Evolutionary conservation across 2,329 filamentous ascomycete species (phyloP), one percentile per base, ranked within the genome.

Genomic region (Herpotrichia juniperi): DNA sequence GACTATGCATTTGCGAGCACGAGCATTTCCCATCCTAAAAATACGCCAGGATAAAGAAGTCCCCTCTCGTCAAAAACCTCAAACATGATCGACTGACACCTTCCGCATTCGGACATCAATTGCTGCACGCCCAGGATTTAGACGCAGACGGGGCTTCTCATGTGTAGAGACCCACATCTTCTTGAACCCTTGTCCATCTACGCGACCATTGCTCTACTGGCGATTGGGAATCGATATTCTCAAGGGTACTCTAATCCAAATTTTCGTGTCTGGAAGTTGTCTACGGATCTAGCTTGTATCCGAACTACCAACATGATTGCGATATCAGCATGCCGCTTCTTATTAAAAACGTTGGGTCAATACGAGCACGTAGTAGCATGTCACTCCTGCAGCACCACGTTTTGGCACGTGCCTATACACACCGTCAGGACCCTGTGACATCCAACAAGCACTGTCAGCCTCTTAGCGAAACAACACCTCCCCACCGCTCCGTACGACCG

Each of bases 291-390:
- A 28, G 39, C 22, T 2, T 28, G 28, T 25, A 22, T 31, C 32
- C 24, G 12, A 19, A 16, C n/a, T 19, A 25, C 21, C 19, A 21
- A 28, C 35, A 53, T 39, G 47, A 42, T 50, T 54, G 24, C 16
- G 32, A 34, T 54, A 48, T 48, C 45, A 34, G 1, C 3, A 25
- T 47, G 46, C 43, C 30, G 42, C 47, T 46, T 40, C 34, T 53
- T 53, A 53, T 49, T 42, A 53, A 49, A 48, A 40, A n/a, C 19
- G n/a, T 46, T 32, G 24, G 42, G 50, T 53, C 50, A 53, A 46
- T 48, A 37, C 45, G 43, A 30, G 16, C 32, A 16, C n/a, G 11
- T n/a, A 30, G 28, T 32, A 39, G 48, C 48, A 51, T 48, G 48
- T 46, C 42, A 48, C 22, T 56, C 43, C 53, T 53, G 42, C 49